Evolutionary conservation across 495 filamentous ascomycete genomes (phyloP), one percentile per base, ranked within the genome.

Genomic region (Cladorrhinum samala): DNA sequence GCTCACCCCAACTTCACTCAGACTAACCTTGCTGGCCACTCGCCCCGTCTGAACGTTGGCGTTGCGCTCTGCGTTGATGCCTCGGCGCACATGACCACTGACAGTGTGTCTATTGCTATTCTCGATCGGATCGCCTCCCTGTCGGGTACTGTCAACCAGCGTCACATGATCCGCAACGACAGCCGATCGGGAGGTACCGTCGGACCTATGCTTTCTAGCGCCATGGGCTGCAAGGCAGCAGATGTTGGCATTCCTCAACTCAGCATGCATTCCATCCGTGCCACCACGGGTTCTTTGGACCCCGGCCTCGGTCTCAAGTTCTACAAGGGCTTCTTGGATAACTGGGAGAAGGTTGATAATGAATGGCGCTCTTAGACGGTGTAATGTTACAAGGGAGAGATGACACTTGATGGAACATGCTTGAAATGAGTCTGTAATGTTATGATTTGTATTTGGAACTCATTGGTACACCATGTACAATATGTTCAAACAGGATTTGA

Each of bases 151-250:
- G 81, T 77, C 27, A 70, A 95, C 57, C 93, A 98, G 71, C 73
- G 91, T 11, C 96, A 96, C 76, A 91, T 95, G 75, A 96, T 96
- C 63, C 76, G 93, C 33, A 98, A 98, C 60, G 93, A 96, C 66
- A 82, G 75, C 7, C 76, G 93, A 27, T 85, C 80, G 58, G 93
- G 93, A 25, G 93, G 93, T 2, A 98, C 93, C 1, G 91, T 96
- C n/a, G 93, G 93, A 0, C 93, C 93, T 1, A 92, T 94, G 86
- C 76, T 95, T 39, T 88, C 83, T 55, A 75, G 80, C 13, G 81
- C 76, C 9, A 91, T 91, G 70, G 93, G 93, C 23, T 82, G 94
- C 65, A 75, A 90, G 42, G 84, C 90, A 1, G 84, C 93, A 53
- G 93, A 98, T 66, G 89, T 89, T 1, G 93, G 93, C 20, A 85